These are phyloP conservation scores for Linum lewisii DNA, from an alignment of 345 rosid genomes.

Conservation along the genomic window DNA sequence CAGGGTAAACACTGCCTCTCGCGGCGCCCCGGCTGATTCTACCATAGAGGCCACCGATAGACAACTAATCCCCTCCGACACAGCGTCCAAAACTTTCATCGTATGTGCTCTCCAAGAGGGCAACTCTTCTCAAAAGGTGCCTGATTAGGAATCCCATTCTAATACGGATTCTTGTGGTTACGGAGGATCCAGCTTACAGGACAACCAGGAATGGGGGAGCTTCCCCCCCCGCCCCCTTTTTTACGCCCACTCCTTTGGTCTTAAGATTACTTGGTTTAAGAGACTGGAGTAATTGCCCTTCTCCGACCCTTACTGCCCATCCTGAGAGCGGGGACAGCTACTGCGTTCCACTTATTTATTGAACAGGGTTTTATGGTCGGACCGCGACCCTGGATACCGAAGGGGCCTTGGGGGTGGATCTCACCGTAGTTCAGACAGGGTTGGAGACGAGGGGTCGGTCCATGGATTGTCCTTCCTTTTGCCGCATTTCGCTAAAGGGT, in stretches of 20 bases:
- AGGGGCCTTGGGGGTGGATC: not conserved
- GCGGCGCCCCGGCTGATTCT: too few species aligned
- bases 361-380: constrained; percentile 12
- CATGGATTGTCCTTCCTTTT: not conserved
- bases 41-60: too few species aligned
- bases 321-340: constrained; percentile 3
- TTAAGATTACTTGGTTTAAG: not conserved
- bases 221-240: not conserved
- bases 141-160: too few species aligned
- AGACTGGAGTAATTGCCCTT: not conserved
- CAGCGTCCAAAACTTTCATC: too few species aligned
- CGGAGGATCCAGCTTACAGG: too few species aligned
- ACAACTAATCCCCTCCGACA: too few species aligned
- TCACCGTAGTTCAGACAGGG: constrained; percentile 4
- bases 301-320: constrained; percentile 9
- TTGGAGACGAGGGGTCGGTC: not conserved
- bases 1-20: too few species aligned
- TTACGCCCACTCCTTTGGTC: not conserved
- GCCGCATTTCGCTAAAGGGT: too few species aligned
- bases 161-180: too few species aligned
- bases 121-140: too few species aligned
- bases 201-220: not conserved
- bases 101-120: too few species aligned
- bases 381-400: not conserved
- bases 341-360: not conserved